Evolutionary conservation across 352 stramenopile genomes (phyloP).

Genomic region (Globisporangium lucens): DNA sequence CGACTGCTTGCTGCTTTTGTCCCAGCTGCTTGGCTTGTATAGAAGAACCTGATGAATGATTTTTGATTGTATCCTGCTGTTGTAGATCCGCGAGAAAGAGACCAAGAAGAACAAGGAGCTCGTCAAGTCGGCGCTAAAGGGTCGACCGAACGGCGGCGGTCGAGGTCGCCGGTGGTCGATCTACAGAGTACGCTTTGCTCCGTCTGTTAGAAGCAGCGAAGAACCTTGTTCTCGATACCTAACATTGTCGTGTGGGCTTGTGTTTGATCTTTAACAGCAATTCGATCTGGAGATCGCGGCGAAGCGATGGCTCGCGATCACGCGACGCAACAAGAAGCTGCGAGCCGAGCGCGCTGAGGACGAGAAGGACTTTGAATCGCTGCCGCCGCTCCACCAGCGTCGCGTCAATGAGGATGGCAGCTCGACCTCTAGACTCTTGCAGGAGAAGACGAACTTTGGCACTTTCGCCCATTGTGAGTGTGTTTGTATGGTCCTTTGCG

Average conservation of each 20-base stretch:
- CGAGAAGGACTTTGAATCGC: conserved; percentile 59
- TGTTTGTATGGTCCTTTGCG: not conserved
- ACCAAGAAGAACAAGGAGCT: conserved; percentile 34
- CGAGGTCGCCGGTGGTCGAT: conserved; percentile 62
- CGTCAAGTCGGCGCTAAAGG: conserved; percentile 53
- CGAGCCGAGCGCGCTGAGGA: conserved; percentile 44
- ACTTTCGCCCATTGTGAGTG: conserved; percentile 29
- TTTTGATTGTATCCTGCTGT: not conserved
- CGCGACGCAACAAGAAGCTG: conserved; percentile 50
- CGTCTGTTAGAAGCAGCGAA: too few relatives aligned
- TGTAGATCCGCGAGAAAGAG: conserved; percentile 59
- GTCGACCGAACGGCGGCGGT: conserved; percentile 36
- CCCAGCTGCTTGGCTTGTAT: not conserved
- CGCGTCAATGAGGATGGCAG: not conserved
- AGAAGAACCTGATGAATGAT: not conserved
- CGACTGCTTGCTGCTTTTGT: not conserved
- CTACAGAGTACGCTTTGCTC: conserved; percentile 37
- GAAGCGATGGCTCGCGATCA: conserved; percentile 57
- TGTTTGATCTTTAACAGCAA: conserved; percentile 28
- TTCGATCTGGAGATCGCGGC: conserved; percentile 64
- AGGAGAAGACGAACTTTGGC: conserved; percentile 32
- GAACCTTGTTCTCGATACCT: not conserved
- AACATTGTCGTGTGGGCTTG: not conserved
- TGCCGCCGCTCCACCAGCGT: conserved; percentile 34
- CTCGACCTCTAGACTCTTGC: conserved; percentile 10